Evolutionary conservation across 2,329 filamentous ascomycete genomes (phyloP), one percentile per base, ranked within the genome.

Genomic region (Dendrostoma leiphaemia): DNA sequence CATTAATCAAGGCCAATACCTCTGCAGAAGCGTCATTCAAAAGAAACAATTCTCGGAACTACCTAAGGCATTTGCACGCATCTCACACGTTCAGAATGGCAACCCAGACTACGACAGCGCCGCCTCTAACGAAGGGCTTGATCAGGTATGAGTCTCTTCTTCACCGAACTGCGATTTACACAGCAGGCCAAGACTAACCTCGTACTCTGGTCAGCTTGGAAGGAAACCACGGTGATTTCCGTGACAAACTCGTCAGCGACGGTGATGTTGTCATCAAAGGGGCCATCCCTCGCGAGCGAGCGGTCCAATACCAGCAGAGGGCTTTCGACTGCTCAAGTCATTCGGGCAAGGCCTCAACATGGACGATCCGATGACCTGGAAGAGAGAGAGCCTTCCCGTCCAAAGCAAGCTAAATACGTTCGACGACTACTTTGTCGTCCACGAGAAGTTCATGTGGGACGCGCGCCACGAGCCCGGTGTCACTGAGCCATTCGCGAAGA

Each of bases 231-330:
- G 66, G 67, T 31, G 73, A 75, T 59, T 76, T 71, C 71, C 67
- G 73, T 4, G 73, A 75, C 48, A 71, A 76, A 72, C 48, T 77
- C 74, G 73, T 63, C 76, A 6, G 65, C 72, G 48, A 34, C 6
- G 31, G 31, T 13, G 12, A 34, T 34, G 6, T 4, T 13, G 67
- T 79, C 10, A 63, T 79, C 50, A 78, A 77, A 53, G 71, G 71
- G 1, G 76, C 73, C 2, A 69, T 79, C 35, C 70, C 74, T 0
- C 61, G 56, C 4, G 73, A 74, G n/a, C 65, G 67, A 31, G 75
- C 74, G 1, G 58, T 66, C 7, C 54, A 59, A 4, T 74, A 74
- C 58, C 59, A 62, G n/a, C 50, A 63, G 31, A 63, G 63, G 19
- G 62, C 65, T 2, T 61, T 61, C 32, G 58, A 55, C 2, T 56